Conservation (phyloP, 352 stramenopile species). For the Globisporangium viniferum region DNA sequence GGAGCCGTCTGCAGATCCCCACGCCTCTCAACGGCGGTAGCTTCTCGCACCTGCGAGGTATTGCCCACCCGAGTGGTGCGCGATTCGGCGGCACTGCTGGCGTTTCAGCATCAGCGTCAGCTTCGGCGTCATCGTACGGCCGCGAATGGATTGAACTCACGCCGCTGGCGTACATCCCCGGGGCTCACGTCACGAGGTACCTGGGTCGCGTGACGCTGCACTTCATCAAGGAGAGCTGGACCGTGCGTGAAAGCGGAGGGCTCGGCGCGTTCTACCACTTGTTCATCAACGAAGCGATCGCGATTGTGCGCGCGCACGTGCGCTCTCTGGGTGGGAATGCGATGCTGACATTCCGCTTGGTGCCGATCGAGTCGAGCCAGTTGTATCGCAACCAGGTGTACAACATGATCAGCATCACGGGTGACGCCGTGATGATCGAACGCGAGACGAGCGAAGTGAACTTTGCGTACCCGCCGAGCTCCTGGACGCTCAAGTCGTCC, state of each 20-base stretch:
- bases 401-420: constrained; percentile 91
- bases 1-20: constrained; percentile 38
- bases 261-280: constrained; percentile 86
- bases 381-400: constrained; percentile 89
- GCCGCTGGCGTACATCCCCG: constrained; percentile 73
- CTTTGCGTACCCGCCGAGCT: constrained; percentile 24
- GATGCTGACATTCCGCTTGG: constrained; percentile 84
- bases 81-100: constrained; percentile 11
- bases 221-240: constrained; percentile 91
- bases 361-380: constrained; percentile 86
- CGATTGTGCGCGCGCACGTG: constrained; percentile 83
- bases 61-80: constrained; percentile 17
- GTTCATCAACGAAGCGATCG: constrained; percentile 86
- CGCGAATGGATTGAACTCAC: constrained; percentile 86
- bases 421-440: constrained; percentile 81
- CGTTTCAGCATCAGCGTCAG: neutral
- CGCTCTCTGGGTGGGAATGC: constrained; percentile 79
- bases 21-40: constrained; percentile 33
- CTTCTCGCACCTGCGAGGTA: constrained; percentile 34
- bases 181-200: constrained; percentile 68
- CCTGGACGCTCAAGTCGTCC: constrained; percentile 32
- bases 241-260: constrained; percentile 80
- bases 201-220: constrained; percentile 85
- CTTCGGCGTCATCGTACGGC: constrained; percentile 28
- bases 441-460: constrained; percentile 38